phyloP scores from a whole-genome alignment of 2,329 filamentous ascomycete species.

The Biscogniauxia marginata region DNA sequence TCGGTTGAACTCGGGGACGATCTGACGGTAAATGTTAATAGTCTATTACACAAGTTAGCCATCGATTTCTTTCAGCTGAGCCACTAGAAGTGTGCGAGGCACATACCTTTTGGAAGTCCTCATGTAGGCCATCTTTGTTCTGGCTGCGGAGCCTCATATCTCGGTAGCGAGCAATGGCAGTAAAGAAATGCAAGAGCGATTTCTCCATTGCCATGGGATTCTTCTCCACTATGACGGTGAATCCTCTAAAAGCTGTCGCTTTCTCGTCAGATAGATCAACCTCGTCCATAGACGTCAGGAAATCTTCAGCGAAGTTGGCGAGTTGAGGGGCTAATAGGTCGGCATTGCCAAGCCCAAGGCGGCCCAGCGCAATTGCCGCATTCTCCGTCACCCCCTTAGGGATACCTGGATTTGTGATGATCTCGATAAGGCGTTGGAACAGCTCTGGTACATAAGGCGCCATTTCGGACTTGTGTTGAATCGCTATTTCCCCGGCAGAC shows the following conservation, averaged over 20 bases:
- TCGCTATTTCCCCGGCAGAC: constrained; percentile 89
- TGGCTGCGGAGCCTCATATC: constrained; percentile 60
- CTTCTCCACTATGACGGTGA: constrained; percentile 77
- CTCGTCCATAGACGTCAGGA: constrained; percentile 77
- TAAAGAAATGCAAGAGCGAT: constrained; percentile 78
- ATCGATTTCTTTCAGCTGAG: neutral
- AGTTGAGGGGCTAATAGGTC: constrained; percentile 77
- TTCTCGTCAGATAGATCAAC: constrained; percentile 92
- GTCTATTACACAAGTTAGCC: constrained; percentile 38
- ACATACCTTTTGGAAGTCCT: constrained; percentile 74
- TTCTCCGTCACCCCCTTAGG: constrained; percentile 90
- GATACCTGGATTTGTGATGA: constrained; percentile 81
- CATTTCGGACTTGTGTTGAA: constrained; percentile 75
- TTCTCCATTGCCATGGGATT: constrained; percentile 94
- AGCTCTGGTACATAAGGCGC: constrained; percentile 74
- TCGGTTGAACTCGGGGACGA: constrained; percentile 58
- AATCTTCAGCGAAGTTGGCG: constrained; percentile 75
- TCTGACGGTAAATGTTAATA: constrained; percentile 54
- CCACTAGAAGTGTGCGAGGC: neutral
- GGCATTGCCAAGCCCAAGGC: constrained; percentile 77
- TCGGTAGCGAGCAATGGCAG: constrained; percentile 75
- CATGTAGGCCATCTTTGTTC: constrained; percentile 63
- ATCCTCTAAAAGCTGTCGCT: constrained; percentile 87
- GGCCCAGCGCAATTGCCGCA: constrained; percentile 86
- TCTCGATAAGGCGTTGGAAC: constrained; percentile 73